phyloP scores from a whole-genome alignment of 805 yeast genomes.

The Suhomyces vadensis region DNA sequence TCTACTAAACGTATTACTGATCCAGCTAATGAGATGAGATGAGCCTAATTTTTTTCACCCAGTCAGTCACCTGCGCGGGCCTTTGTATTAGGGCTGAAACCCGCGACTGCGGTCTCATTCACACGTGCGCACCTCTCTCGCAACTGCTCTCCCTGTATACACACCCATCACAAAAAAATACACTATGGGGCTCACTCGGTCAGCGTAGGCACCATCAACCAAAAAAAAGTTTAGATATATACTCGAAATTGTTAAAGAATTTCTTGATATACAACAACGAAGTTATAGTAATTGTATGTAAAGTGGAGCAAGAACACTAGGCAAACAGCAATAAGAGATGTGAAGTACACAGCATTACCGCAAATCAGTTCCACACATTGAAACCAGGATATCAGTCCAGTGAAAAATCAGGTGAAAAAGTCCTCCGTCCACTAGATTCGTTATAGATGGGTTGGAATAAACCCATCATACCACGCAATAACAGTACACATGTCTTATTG shows the following conservation, averaged over 20 bases:
- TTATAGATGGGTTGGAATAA: too few relatives aligned
- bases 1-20: background rate
- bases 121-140: background rate
- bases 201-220: background rate
- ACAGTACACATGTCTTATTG: background rate
- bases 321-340: background rate
- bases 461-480: too few relatives aligned
- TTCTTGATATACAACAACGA: conserved; percentile 13
- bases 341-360: background rate
- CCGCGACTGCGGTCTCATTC: background rate
- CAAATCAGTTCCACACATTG: too few relatives aligned
- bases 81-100: conserved; percentile 6
- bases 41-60: conserved; percentile 5
- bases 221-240: conserved; percentile 3
- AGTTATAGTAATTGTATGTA: conserved; percentile 22
- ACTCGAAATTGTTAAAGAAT: background rate
- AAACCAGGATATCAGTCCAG: background rate
- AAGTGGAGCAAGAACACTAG: too few relatives aligned
- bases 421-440: too few relatives aligned
- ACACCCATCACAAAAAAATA: background rate
- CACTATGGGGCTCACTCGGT: conserved; percentile 1
- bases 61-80: background rate
- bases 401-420: background rate
- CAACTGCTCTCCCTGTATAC: background rate
- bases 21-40: conserved; percentile 11